These are phyloP conservation scores for Neofusicoccum cordaticola DNA, from an alignment of 2,329 filamentous ascomycete genomes.

Conservation along the genomic window DNA sequence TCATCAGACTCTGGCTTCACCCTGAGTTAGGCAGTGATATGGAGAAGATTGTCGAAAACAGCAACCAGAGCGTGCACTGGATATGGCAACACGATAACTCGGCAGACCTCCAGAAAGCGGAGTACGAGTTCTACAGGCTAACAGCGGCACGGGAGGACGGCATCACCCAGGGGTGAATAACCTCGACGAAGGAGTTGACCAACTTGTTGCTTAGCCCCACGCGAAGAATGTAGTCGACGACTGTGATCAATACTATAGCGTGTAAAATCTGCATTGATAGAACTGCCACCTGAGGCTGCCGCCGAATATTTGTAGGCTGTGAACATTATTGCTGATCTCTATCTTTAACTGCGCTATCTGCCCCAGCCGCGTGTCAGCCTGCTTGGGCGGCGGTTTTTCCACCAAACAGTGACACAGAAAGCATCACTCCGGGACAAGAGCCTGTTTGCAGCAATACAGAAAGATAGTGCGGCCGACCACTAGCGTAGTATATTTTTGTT, in stretches of 20 bases:
- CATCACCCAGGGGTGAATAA: neutral
- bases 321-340: neutral
- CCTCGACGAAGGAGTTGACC: neutral
- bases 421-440: neutral
- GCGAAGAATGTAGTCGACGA: neutral
- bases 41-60: constrained; percentile 30
- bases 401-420: neutral
- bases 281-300: neutral
- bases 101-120: constrained; percentile 1
- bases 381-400: neutral
- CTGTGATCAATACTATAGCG: too few species aligned
- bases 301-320: neutral
- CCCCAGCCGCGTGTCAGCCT: neutral
- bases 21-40: constrained; percentile 30
- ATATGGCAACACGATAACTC: constrained; percentile 40
- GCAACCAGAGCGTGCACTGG: constrained; percentile 35
- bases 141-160: neutral
- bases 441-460: neutral
- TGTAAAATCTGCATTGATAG: neutral
- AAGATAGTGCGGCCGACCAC: too few species aligned
- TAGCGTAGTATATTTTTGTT: too few species aligned
- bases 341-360: neutral
- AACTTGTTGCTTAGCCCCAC: neutral
- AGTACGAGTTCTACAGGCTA: neutral
- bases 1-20: constrained; percentile 39